Conservation (phyloP, 768 basidiomycete genomes). For the Amanita jacksonii region DNA sequence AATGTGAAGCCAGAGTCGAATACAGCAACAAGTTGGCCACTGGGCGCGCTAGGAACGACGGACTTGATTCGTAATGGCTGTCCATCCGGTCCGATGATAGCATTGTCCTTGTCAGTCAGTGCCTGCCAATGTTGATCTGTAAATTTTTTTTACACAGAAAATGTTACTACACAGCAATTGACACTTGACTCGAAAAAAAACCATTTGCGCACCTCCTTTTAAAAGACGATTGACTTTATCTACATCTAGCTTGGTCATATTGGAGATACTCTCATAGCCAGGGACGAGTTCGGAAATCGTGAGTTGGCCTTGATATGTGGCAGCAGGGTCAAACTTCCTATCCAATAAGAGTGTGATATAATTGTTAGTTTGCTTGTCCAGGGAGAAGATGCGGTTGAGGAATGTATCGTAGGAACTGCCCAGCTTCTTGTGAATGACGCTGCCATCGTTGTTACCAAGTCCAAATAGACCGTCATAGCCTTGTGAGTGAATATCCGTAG, state of each 20-base stretch:
- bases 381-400: constrained; percentile 56
- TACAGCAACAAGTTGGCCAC: constrained; percentile 58
- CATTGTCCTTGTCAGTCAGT: constrained; percentile 47
- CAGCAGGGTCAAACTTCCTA: constrained; percentile 45
- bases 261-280: constrained; percentile 50
- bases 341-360: constrained; percentile 64
- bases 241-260: constrained; percentile 55
- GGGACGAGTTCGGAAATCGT: constrained; percentile 58
- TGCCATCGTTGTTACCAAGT: constrained; percentile 69
- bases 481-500: constrained; percentile 46
- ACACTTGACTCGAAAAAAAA: background rate
- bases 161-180: too few relatives aligned
- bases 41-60: constrained; percentile 59
- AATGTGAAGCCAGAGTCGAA: constrained; percentile 67
- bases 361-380: constrained; percentile 44
- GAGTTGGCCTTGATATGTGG: constrained; percentile 50
- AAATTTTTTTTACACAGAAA: too few relatives aligned
- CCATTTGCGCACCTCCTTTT: constrained; percentile 26
- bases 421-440: constrained; percentile 50
- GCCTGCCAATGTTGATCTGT: constrained; percentile 77
- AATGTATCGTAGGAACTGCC: constrained; percentile 44
- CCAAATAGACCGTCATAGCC: constrained; percentile 68
- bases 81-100: constrained; percentile 74
- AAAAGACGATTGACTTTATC: constrained; percentile 53
- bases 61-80: constrained; percentile 48